Percentiles rank a stretch among this genome's conserved stretches.
Evolutionary conservation across 495 filamentous ascomycete genomes (phyloP).

Genomic region (Xylaria grammica): DNA sequence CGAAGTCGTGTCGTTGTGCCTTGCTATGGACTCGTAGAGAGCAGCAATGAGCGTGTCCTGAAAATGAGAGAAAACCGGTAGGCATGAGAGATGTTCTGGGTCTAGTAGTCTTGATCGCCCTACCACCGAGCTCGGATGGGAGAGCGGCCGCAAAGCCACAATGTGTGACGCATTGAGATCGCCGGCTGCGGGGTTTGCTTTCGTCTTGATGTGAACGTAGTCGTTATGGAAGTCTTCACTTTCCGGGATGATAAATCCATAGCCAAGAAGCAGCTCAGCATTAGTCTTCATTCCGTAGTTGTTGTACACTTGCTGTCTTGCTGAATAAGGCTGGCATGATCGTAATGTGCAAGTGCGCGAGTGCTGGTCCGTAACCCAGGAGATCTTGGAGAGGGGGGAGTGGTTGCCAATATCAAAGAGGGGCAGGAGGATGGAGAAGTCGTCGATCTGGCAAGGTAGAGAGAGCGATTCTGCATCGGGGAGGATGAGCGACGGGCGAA

Average conservation of each 20-base stretch:
- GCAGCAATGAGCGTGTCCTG: slow-evolving; percentile 47
- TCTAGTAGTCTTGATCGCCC: slow-evolving; percentile 36
- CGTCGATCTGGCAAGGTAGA: slow-evolving; percentile 40
- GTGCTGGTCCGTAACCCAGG: slow-evolving; percentile 43
- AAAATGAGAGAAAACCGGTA: slow-evolving; percentile 45
- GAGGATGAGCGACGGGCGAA: slow-evolving; percentile 53
- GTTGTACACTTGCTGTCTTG: slow-evolving; percentile 53
- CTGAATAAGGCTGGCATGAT: slow-evolving; percentile 28
- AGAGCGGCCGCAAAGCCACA: slow-evolving; percentile 47
- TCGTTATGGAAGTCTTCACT: slow-evolving; percentile 51
- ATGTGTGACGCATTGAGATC: slow-evolving; percentile 36
- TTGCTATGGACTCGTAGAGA: slow-evolving; percentile 34
- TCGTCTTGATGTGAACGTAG: slow-evolving; percentile 54
- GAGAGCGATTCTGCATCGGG: slow-evolving; percentile 30
- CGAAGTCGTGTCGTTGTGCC: slow-evolving; percentile 14
- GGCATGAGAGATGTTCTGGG: slow-evolving; percentile 28
- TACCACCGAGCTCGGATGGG: slow-evolving; percentile 41
- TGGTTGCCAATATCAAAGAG: slow-evolving; percentile 61
- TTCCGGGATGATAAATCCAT: slow-evolving; percentile 55
- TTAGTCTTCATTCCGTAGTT: slow-evolving; percentile 62
- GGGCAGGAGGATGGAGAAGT: slow-evolving; percentile 59
- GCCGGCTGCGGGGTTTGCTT: slow-evolving; percentile 32
- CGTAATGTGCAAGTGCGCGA: slow-evolving; percentile 28
- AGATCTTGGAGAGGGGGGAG: slow-evolving; percentile 45
- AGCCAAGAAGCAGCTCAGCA: slow-evolving; percentile 57